Evolutionary conservation across 2,329 filamentous ascomycete species (phyloP).

Genomic region (Sporothrix globosa): DNA sequence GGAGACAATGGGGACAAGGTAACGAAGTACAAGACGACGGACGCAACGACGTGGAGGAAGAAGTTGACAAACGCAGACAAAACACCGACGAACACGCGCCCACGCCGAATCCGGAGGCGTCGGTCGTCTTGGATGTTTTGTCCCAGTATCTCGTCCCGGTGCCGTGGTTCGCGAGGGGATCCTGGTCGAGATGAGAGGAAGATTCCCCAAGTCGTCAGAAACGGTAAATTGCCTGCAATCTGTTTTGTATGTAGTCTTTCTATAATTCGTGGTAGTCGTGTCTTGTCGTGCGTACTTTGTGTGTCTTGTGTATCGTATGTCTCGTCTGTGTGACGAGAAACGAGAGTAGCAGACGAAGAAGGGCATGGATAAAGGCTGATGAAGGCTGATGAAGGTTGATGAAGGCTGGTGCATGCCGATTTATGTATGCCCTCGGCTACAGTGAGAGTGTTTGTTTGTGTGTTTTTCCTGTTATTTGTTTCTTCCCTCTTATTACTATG

Average conservation of each 20-base stretch:
- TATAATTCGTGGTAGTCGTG: background rate
- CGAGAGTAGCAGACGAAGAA: background rate
- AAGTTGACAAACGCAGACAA: background rate
- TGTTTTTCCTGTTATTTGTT: background rate
- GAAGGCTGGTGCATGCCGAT: conserved; percentile 7
- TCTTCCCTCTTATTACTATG: background rate
- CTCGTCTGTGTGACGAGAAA: conserved; percentile 7
- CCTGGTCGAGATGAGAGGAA: background rate
- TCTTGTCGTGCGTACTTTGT: background rate
- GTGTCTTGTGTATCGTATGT: background rate
- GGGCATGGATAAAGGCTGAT: background rate
- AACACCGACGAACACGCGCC: background rate
- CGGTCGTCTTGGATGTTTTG: too few relatives aligned
- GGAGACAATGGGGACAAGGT: conserved; percentile 4
- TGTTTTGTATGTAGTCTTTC: background rate
- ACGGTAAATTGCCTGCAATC: background rate
- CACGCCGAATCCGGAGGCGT: conserved; percentile 23
- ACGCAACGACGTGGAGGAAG: background rate
- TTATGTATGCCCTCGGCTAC: background rate
- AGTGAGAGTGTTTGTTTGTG: too few relatives aligned
- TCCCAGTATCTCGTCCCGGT: background rate
- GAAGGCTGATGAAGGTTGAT: background rate
- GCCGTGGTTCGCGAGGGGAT: conserved; percentile 23
- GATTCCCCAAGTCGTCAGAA: background rate
- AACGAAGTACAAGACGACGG: background rate